Base-by-base conservation (phyloP, 148 eudicot genomes). In the Drosera capensis region DNA sequence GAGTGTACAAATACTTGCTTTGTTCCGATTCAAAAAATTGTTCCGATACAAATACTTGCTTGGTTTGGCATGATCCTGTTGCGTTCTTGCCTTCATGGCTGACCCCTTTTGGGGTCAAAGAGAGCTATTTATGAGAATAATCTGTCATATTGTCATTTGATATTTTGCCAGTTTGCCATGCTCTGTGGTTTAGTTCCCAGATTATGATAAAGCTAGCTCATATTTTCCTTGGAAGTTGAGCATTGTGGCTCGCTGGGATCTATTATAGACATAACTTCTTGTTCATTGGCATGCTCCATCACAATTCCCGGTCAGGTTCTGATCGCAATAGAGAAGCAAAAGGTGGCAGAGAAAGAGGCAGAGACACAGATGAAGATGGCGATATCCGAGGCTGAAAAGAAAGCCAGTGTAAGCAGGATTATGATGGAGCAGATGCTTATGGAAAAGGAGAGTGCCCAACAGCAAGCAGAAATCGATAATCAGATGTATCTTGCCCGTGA, bases 291-390 rank as follows among this genome's bases (percentile, higher is more conserved):
- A 20, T 1, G 13, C 1, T 19, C 26, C 25, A 8, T 19, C 25
- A 42, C 37, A 34, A 31, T 18, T 22, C 24, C 23, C 19, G 57
- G 19, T 49, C 30, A 88, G 96, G 94, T 78, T 46, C 71, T 88
- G 58, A 78, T 88, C 64, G 86, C 97, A 17, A 57, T 88, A 40
- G 97, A 88, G 77, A 90, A 61, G 51, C 97, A 88, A 61, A 71
- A 67, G 60, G 95, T 88, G 48, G 69, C 80, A n/a, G 95, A 88
- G 75, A 88, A 88, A 61, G 87, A 88, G 71, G 87, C 94, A 2
- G 97, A 88, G 71, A 88, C 97, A 34, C 65, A 80, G 58, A 80
- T 75, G 63, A 84, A 84, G 75, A 78, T 88, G 28, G 97, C 97
- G 35, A 73, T 88, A 52, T 80, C 84, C 37, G 97, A 83, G 59